These are phyloP conservation scores for Teratosphaeria destructans DNA, from an alignment of 2,329 filamentous ascomycete genomes.

Conservation along the genomic window DNA sequence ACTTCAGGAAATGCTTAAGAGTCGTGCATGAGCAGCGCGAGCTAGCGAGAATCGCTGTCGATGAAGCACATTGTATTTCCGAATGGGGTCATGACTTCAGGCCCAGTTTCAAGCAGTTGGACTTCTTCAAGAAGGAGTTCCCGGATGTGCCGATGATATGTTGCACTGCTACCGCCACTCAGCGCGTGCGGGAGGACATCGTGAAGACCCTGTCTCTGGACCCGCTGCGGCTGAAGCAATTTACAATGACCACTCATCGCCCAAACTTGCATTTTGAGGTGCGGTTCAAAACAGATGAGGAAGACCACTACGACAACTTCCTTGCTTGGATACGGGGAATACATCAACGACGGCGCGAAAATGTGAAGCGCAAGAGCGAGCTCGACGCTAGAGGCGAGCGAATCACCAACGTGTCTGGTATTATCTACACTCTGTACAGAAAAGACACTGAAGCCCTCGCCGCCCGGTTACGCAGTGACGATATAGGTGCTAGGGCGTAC, in stretches of 20 bases:
- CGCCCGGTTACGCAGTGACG: conserved; percentile 52
- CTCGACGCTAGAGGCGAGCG: conserved; percentile 43
- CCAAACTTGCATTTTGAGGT: conserved; percentile 88
- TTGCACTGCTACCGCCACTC: conserved; percentile 82
- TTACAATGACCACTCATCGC: conserved; percentile 73
- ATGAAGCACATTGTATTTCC: conserved; percentile 93
- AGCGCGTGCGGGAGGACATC: conserved; percentile 71
- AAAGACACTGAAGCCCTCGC: conserved; percentile 66
- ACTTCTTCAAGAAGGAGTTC: conserved; percentile 74
- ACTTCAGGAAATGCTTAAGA: conserved; percentile 64
- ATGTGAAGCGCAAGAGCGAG: conserved; percentile 45
- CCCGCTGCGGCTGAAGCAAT: conserved; percentile 53
- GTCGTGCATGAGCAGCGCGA: conserved; percentile 70
- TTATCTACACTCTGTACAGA: conserved; percentile 69
- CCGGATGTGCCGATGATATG: conserved; percentile 85
- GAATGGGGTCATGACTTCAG: conserved; percentile 98
- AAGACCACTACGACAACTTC: conserved; percentile 66
- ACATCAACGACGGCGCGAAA: conserved; percentile 47
- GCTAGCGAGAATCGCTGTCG: conserved; percentile 77
- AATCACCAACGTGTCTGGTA: conserved; percentile 57
- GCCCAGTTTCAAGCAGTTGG: conserved; percentile 77
- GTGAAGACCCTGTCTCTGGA: conserved; percentile 63
- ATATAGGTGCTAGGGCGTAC: conserved; percentile 64
- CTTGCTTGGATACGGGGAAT: conserved; percentile 56
- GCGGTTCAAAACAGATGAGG: conserved; percentile 66